Evolutionary conservation across 169 alveolate genomes (phyloP).

Genomic region (Cryptosporidium sp.): DNA sequence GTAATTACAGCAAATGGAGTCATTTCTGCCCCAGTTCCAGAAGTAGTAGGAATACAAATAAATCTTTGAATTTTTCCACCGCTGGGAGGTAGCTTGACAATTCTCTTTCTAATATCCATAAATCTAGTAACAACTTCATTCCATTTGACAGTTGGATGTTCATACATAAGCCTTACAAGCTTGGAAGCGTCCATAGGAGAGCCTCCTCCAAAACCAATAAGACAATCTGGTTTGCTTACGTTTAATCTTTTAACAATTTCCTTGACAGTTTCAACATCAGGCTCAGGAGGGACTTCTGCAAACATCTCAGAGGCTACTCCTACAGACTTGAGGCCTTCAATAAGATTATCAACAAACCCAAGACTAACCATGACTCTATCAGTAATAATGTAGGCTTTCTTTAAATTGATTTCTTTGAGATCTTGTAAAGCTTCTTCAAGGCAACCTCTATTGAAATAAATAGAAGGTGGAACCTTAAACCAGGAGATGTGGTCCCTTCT

Average conservation of each 20-base stretch:
- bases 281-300: slow-evolving; percentile 77
- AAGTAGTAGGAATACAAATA: slow-evolving; percentile 75
- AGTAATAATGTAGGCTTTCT: slow-evolving; percentile 72
- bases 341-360: slow-evolving; percentile 54
- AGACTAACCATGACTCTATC: slow-evolving; percentile 73
- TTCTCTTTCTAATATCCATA: slow-evolving; percentile 76
- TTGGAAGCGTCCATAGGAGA: slow-evolving; percentile 78
- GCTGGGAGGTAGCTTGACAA: slow-evolving; percentile 46
- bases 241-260: slow-evolving; percentile 54
- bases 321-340: slow-evolving; percentile 51
- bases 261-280: slow-evolving; percentile 67
- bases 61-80: slow-evolving; percentile 72
- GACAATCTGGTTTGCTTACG: slow-evolving; percentile 67
- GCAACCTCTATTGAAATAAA: slow-evolving; percentile 74
- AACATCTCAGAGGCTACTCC: slow-evolving; percentile 50
- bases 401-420: slow-evolving; percentile 41
- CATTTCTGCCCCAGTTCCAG: slow-evolving; percentile 78
- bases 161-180: slow-evolving; percentile 75
- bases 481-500: slow-evolving; percentile 75
- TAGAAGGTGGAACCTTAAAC: slow-evolving; percentile 75
- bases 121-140: slow-evolving; percentile 69
- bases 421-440: slow-evolving; percentile 73
- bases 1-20: slow-evolving; percentile 78
- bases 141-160: slow-evolving; percentile 73
- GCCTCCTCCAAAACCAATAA: slow-evolving; percentile 77